Conservation (phyloP, 192 early-diverging fungal species). For the Dispira simplex region DNA sequence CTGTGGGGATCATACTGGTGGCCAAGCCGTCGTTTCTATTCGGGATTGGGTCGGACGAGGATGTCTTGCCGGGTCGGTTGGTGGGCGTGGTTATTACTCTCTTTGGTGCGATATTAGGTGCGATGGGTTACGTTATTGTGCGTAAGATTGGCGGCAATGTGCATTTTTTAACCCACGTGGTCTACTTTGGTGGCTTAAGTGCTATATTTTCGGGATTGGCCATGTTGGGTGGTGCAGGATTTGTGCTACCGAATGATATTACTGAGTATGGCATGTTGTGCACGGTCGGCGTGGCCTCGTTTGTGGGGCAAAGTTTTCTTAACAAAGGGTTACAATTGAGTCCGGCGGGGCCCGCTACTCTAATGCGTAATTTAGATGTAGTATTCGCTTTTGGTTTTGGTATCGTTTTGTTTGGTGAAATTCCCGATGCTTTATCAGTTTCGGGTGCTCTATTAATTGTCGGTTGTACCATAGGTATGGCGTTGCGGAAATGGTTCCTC, state of each 20-base stretch:
- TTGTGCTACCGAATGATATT: slow-evolving; percentile 20
- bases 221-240: slow-evolving; percentile 21
- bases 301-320: slow-evolving; percentile 53
- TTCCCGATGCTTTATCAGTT: slow-evolving; percentile 34
- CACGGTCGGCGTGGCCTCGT: slow-evolving; percentile 39
- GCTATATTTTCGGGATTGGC: slow-evolving; percentile 26
- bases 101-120: slow-evolving; percentile 37
- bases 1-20: slow-evolving; percentile 47
- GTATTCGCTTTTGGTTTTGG: slow-evolving; percentile 68
- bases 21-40: slow-evolving; percentile 37
- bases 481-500: slow-evolving; percentile 37
- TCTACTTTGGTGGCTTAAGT: slow-evolving; percentile 56
- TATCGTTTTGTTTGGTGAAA: slow-evolving; percentile 47
- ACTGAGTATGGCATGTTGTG: slow-evolving; percentile 32
- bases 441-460: slow-evolving; percentile 49
- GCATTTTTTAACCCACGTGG: slow-evolving; percentile 63
- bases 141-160: slow-evolving; percentile 53
- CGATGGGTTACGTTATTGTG: slow-evolving; percentile 52
- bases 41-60: slow-evolving; percentile 6
- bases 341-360: slow-evolving; percentile 49
- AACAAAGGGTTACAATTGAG: slow-evolving; percentile 63
- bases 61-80: slow-evolving; percentile 11
- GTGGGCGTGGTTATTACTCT: slow-evolving; percentile 32
- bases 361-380: slow-evolving; percentile 71
- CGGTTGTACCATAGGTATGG: slow-evolving; percentile 39